Evolutionary conservation across 371 early-diverging fungal genomes (phyloP).

Genomic region (Nematocida sp.): DNA sequence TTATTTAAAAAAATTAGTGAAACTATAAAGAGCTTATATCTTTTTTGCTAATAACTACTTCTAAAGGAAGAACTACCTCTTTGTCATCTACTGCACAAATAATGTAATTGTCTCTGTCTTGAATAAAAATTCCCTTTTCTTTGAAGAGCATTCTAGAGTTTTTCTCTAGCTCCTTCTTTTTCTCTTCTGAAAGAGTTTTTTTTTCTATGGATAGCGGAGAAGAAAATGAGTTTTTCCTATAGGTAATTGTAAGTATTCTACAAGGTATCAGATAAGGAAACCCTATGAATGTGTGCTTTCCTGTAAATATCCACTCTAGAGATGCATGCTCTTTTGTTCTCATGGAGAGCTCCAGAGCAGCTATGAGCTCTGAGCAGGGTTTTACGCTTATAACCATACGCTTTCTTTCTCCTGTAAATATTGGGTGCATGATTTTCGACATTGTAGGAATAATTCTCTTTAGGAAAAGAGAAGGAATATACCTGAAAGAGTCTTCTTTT

Average conservation of each 20-base stretch:
- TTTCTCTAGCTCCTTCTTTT: neutral
- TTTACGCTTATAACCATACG: conserved; percentile 3
- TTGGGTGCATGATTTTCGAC: neutral
- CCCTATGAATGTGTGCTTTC: neutral
- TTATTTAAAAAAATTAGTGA: too few relatives aligned
- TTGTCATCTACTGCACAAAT: neutral
- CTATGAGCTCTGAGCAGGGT: neutral
- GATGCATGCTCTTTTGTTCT: neutral
- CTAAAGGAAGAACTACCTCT: neutral
- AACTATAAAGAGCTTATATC: too few relatives aligned
- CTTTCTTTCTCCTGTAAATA: conserved; percentile 2
- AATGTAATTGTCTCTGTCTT: conserved; percentile 4
- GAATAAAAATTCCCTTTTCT: conserved; percentile 8
- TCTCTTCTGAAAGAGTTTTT: neutral
- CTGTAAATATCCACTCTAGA: neutral
- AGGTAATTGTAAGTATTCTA: neutral
- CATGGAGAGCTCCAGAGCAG: neutral
- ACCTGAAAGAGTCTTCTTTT: neutral
- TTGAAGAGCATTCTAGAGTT: neutral
- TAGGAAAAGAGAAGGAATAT: conserved; percentile 6
- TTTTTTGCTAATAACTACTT: neutral
- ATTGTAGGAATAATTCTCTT: neutral
- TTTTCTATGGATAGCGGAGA: neutral
- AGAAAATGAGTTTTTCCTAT: neutral
- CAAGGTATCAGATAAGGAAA: conserved; percentile 18